Evolutionary conservation across 805 yeast genomes (phyloP), one percentile per base, ranked within the genome.

Genomic region (Yamadazyma scolyti): DNA sequence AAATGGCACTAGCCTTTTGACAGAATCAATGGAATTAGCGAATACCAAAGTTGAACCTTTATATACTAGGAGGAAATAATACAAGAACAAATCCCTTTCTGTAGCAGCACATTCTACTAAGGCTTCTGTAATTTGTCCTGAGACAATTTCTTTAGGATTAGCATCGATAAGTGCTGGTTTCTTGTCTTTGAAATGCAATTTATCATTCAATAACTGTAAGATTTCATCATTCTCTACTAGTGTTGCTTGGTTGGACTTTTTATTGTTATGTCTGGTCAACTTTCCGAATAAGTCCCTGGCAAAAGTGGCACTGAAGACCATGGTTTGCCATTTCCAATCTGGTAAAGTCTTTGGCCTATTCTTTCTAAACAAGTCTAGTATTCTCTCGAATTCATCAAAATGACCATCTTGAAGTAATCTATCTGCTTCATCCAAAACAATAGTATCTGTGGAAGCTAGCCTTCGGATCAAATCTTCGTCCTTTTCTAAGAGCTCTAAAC

Each of bases 271-370:
- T 39, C 46, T 62, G 32, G 71, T 75, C 42, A 93, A 65, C 51
- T 88, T 89, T 22, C 81, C 75, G 57, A 93, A 87, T 18, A 93
- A 65, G 31, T 82, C 90, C 41, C 77, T 71, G 4, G 89, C 79
- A 56, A 93, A 93, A 0, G 98, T 90, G 4, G 98, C 98, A 22
- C 95, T 84, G 50, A 86, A 93, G n/a, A 93, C 87, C 45, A 89
- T 63, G 1, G 96, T 85, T 61, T 93, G 98, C 75, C 75, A 71
- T 41, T 66, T 68, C 48, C 71, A 62, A 6, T 50, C 56, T 10
- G 52, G 44, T 12, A 52, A 48, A 11, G 50, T 50, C 36, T 54
- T 64, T 12, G 66, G 73, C 56, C 80, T 71, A 46, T 55, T 63
- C 56, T 65, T 70, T 15, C 60, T 59, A 35, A 93, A 56, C 10